Evolutionary conservation across 345 rosid species (phyloP), one percentile per base, ranked within the genome.

Genomic region (Xanthoceras sorbifolium): DNA sequence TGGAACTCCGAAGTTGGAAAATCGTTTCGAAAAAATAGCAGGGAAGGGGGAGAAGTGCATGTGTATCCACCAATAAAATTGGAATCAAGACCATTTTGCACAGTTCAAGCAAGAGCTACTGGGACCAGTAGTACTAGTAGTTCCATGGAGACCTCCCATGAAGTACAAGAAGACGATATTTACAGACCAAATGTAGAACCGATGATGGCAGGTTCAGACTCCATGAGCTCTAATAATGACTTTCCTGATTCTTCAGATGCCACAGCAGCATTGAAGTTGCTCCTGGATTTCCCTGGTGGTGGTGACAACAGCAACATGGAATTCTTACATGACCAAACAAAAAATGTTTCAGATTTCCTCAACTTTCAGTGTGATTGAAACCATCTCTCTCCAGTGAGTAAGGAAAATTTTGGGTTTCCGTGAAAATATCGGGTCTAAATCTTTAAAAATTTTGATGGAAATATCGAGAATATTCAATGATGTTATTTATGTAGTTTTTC

Each of bases 1-100:
- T 83, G 88, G 85, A 69, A 85, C 64, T 81, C 85, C 26, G 79
- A 71, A 26, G 83, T 83, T 17, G 88, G 86, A 20, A 77, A 83
- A 66, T 76, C 78, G 5, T 85, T 85, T 64, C 69, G 75, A 10
- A 54, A 32, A 40, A 26, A n/a, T 26, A 63, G 48, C 23, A 75
- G 59, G 46, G 59, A 83, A 65, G 63, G 25, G 20, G 78, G 72
- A 10, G 74, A 22, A 40, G 74, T 8, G 26, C 38, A 75, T 57
- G 67, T 59, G 22, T 77, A 66, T 60, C 64, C 78, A 6, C 31
- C 71, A 0, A 42, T 36, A 29, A 81, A 50, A 52, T 17, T 52
- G n/a, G 80, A 69, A 22, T 40, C 82, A 29, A 73, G 44, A 44
- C 80, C 82, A 11, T 29, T 31, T 22, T 28, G 20, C 26, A 48